Evolutionary conservation across 2,329 filamentous ascomycete genomes (phyloP).

Genomic region (Pezicula radicicola): DNA sequence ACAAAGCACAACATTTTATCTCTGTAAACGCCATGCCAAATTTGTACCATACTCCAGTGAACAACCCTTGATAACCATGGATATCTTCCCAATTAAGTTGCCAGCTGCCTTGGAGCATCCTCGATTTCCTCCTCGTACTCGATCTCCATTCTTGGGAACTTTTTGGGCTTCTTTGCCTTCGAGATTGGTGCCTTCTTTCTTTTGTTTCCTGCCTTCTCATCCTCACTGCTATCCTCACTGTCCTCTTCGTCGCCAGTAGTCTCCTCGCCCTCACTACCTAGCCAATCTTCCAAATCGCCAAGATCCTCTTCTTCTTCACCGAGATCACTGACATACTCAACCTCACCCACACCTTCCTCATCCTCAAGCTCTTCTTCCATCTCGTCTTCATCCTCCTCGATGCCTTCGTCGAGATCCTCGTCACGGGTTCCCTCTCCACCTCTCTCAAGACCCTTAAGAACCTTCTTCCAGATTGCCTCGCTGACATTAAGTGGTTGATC

Average conservation of each 20-base stretch:
- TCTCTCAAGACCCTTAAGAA: constrained; percentile 84
- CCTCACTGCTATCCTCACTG: constrained; percentile 41
- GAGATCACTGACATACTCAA: constrained; percentile 92
- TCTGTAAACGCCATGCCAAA: neutral
- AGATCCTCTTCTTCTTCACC: constrained; percentile 81
- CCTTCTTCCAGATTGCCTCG: constrained; percentile 95
- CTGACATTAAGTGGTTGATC: constrained; percentile 94
- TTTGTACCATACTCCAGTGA: neutral
- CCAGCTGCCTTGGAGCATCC: constrained; percentile 31
- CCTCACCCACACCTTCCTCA: constrained; percentile 65
- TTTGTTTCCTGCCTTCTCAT: constrained; percentile 54
- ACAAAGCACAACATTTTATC: neutral
- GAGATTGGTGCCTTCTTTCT: constrained; percentile 27
- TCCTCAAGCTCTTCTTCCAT: constrained; percentile 63
- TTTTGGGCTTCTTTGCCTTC: constrained; percentile 49
- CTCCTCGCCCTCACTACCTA: constrained; percentile 62
- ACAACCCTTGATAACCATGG: neutral
- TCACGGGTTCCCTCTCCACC: constrained; percentile 80
- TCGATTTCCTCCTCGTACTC: constrained; percentile 72
- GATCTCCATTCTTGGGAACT: constrained; percentile 54
- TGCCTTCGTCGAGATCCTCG: constrained; percentile 83
- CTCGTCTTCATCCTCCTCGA: constrained; percentile 71
- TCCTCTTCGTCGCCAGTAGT: constrained; percentile 47
- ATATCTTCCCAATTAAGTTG: neutral
- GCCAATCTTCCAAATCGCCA: constrained; percentile 86